Evolutionary conservation across 495 filamentous ascomycete species (phyloP).

Genomic region (Aspergillus avenaceus): DNA sequence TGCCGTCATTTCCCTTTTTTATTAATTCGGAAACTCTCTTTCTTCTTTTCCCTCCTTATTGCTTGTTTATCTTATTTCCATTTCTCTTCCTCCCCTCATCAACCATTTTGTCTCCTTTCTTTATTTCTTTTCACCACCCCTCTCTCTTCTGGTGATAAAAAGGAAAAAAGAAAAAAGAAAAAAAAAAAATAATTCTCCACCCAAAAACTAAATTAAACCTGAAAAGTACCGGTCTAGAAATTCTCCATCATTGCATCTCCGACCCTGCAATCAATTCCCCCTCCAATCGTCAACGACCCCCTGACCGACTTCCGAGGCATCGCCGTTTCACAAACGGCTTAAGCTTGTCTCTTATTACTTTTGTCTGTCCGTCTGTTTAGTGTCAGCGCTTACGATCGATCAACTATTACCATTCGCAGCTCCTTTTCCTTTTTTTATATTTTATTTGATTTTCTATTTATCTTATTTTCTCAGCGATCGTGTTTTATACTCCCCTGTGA

Average conservation of each 20-base stretch:
- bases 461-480: constrained; percentile 3
- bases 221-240: not conserved
- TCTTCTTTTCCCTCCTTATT: constrained; percentile 1
- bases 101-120: constrained; percentile 8
- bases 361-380: no score
- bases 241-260: not conserved
- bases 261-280: constrained; percentile 7
- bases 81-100: no score
- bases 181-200: not conserved
- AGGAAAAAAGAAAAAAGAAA: not conserved
- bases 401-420: no score
- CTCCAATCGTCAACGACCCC: constrained; percentile 12
- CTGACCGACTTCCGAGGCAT: constrained; percentile 18
- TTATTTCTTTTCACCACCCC: constrained; percentile 1
- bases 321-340: constrained; percentile 24
- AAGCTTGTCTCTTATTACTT: no score
- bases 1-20: not conserved
- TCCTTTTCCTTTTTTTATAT: not conserved
- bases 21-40: constrained; percentile 1
- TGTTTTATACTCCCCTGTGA: constrained; percentile 8
- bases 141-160: not conserved
- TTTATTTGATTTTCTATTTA: not conserved
- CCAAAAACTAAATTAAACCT: not conserved
- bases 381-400: no score
- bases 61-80: no score